Base-by-base conservation (phyloP, 2,329 filamentous ascomycete species). In the Aspergillus quadrilineatus region DNA sequence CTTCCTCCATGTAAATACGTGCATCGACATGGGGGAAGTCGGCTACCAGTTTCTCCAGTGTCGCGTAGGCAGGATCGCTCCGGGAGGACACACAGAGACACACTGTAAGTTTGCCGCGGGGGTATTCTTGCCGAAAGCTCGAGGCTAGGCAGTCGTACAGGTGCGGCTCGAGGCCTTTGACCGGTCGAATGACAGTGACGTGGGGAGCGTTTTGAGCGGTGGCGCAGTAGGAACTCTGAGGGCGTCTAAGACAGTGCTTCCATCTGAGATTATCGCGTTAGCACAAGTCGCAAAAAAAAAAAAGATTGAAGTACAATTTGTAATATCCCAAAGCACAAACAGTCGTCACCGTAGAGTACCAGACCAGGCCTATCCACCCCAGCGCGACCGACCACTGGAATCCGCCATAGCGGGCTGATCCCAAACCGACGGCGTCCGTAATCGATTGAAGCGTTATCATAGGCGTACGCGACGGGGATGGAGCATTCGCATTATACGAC, bases 71-170 rank as follows among this genome's bases (percentile, higher is more conserved):
- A 0, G 92, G 86, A 69, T 99, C 95, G 46, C 79, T 74, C 46
- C 82, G 81, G 30, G 87, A 86, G 4, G 90, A 83, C 39, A 99
- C 82, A 70, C 94, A 99, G 61, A 99, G 86, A 66, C 86, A 85
- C 58, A 96, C 84, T 22, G 89, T 90, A 55, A 96, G 74, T 68
- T 88, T 92, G 66, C 89, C 80, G 36, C 71, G 74, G 1, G 93
- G 90, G 69, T 97, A 97, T 53, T 85, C 81, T 73, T 96, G 92
- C 46, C 79, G 85, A 71, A 97, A 92, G 1, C 89, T 90, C 4
- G 92, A 89, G 30, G 89, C 89, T 41, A 99, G 87, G 69, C 94
- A 97, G 68, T 96, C 90, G 80, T 96, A 96, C 26, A 97, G 85
- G 62, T 86, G 85, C 4, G 92, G 89, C 72, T 97, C 94, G 55